A percentile compares a stretch with the other conserved stretches of the same genome.
Conservation (phyloP, 2,329 filamentous ascomycete genomes). For the Fusarium pseudonygamai region DNA sequence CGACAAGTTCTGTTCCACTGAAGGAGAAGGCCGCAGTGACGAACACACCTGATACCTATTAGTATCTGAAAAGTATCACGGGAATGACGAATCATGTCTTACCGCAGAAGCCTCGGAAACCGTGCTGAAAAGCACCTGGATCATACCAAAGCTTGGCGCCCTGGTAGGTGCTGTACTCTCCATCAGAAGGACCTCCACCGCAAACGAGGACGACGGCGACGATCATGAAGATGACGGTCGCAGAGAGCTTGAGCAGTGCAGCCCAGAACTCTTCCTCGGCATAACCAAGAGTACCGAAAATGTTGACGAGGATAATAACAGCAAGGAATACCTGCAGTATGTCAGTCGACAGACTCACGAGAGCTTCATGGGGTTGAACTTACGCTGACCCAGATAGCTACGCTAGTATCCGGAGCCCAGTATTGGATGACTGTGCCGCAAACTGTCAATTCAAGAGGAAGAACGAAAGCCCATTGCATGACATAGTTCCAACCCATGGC, state of each 20-base stretch:
- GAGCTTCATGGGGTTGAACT: not conserved
- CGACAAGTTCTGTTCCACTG: constrained; percentile 78
- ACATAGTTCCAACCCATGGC: constrained; percentile 62
- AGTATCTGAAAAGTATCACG: not conserved
- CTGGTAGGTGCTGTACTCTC: constrained; percentile 57
- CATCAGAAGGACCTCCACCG: constrained; percentile 66
- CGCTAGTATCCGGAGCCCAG: constrained; percentile 56
- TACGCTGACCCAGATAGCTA: constrained; percentile 63
- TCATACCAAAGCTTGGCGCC: constrained; percentile 61
- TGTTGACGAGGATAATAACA: constrained; percentile 61
- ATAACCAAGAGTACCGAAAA: constrained; percentile 66
- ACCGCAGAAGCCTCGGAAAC: constrained; percentile 78
- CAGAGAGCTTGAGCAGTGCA: constrained; percentile 64
- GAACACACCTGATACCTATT: constrained; percentile 30
- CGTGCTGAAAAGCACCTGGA: constrained; percentile 71
- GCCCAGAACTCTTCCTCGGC: constrained; percentile 70
- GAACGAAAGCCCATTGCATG: constrained; percentile 55
- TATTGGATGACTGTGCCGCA: constrained; percentile 59
- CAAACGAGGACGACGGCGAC: constrained; percentile 66
- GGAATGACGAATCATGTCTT: constrained; percentile 45
- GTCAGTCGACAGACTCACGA: not conserved
- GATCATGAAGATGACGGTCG: constrained; percentile 71
- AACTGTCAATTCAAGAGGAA: constrained; percentile 60
- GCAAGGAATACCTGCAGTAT: constrained; percentile 57
- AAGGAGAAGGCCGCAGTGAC: constrained; percentile 80